A percentile compares a stretch with the other conserved stretches of the same genome.
phyloP scores from a whole-genome alignment of 441 rosid species.

The Breynia disticha region DNA sequence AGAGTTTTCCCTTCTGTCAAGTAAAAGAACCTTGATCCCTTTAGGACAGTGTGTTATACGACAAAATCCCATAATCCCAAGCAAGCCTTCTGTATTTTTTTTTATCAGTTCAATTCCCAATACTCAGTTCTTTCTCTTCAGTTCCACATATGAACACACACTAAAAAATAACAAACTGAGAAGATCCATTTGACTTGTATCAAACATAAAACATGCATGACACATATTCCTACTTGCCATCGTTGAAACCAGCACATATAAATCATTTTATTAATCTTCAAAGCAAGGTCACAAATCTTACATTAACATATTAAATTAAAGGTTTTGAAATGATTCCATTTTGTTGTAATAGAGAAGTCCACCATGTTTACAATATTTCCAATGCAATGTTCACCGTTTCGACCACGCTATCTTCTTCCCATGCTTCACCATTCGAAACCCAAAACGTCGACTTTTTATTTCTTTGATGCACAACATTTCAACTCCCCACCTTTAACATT shows the following conservation, averaged over 20 bases:
- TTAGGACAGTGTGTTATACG: slow-evolving; percentile 20
- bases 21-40: slow-evolving; percentile 17
- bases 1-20: slow-evolving; percentile 6
- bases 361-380: slow-evolving; percentile 21
- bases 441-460: no score
- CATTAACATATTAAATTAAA: slow-evolving; percentile 5
- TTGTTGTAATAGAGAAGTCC: no score
- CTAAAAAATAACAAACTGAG: not conserved
- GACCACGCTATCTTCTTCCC: slow-evolving; percentile 53
- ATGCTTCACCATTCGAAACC: slow-evolving; percentile 16
- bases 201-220: slow-evolving; percentile 17
- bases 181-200: slow-evolving; percentile 31
- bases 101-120: no score
- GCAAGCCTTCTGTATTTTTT: not conserved
- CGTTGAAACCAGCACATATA: slow-evolving; percentile 24
- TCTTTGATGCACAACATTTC: no score
- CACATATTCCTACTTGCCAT: slow-evolving; percentile 32
- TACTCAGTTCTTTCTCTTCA: not conserved
- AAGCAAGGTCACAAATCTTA: not conserved
- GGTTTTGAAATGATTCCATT: slow-evolving; percentile 19
- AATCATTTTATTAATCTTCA: not conserved
- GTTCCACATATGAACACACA: not conserved
- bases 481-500: no score
- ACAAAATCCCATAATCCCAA: slow-evolving; percentile 22
- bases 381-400: slow-evolving; percentile 50